Conservation (phyloP, 2,329 filamentous ascomycete species). For the Cylindrodendrum hubeiense region DNA sequence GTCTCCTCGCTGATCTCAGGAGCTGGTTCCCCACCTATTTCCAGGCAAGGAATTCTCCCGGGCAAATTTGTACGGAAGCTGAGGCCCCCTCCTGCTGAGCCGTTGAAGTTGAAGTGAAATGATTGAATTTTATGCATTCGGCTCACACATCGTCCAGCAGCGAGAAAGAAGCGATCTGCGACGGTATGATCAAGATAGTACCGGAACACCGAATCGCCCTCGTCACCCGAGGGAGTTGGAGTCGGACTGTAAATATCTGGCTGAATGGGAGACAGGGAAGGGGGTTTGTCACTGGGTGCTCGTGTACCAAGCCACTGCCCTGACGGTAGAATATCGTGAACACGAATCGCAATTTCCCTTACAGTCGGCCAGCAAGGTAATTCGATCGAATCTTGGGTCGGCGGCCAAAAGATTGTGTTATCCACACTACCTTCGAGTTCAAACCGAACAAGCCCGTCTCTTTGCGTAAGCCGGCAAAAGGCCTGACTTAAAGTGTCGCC, state of each 20-base stretch:
- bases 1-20: too few species aligned
- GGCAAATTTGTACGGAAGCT: too few species aligned
- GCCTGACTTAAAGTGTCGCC: slow-evolving; percentile 4
- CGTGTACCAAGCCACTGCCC: slow-evolving; percentile 10
- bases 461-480: background rate
- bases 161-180: slow-evolving; percentile 1
- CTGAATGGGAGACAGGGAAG: too few species aligned
- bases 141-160: slow-evolving; percentile 1
- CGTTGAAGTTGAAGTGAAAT: too few species aligned
- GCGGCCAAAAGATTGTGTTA: slow-evolving; percentile 1
- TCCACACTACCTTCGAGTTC: background rate
- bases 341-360: background rate
- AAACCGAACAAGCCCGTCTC: slow-evolving; percentile 5
- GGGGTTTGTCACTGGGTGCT: background rate
- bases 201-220: background rate
- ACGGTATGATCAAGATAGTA: background rate
- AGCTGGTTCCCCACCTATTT: too few species aligned
- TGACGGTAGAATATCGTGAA: slow-evolving; percentile 3
- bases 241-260: background rate
- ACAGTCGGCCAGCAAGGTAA: background rate
- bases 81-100: too few species aligned
- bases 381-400: background rate
- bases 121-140: slow-evolving; percentile 8
- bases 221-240: slow-evolving; percentile 11
- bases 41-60: too few species aligned